A percentile compares a stretch with the other conserved stretches of the same genome.
These are phyloP conservation scores for Dichotomopilus funicola DNA, from an alignment of 2,329 filamentous ascomycete genomes.

Conservation along the genomic window DNA sequence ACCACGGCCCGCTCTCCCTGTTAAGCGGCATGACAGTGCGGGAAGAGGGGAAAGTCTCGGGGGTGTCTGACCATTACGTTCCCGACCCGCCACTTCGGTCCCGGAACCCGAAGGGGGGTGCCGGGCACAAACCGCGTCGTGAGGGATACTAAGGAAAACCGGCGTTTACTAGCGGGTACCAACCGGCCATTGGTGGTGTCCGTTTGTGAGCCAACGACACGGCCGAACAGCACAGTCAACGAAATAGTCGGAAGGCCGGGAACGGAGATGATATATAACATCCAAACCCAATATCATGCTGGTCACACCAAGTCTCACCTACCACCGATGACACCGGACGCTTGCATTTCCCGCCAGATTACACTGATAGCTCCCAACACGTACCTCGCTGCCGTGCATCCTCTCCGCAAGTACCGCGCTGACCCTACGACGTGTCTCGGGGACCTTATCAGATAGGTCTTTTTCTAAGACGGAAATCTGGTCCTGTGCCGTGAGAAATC, in stretches of 20 bases:
- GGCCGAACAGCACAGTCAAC: too few relatives aligned
- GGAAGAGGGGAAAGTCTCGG: neutral
- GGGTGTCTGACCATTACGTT: neutral
- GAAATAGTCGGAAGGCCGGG: neutral
- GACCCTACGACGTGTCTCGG: too few relatives aligned
- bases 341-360: neutral
- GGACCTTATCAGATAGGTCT: too few relatives aligned
- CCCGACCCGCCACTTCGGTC: slow-evolving; percentile 20
- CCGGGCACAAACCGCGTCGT: neutral
- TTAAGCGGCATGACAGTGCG: too few relatives aligned
- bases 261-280: neutral
- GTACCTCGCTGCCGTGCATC: too few relatives aligned
- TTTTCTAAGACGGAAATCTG: too few relatives aligned
- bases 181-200: neutral
- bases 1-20: too few relatives aligned
- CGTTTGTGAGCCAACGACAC: neutral
- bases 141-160: neutral
- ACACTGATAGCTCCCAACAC: too few relatives aligned
- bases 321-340: neutral
- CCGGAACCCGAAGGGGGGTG: slow-evolving; percentile 7
- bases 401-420: too few relatives aligned
- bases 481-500: too few relatives aligned
- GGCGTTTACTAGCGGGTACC: neutral
- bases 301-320: neutral
- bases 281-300: neutral